Evolutionary conservation across 129 eudicot genomes (phyloP).

Genomic region (Apium graveolens): DNA sequence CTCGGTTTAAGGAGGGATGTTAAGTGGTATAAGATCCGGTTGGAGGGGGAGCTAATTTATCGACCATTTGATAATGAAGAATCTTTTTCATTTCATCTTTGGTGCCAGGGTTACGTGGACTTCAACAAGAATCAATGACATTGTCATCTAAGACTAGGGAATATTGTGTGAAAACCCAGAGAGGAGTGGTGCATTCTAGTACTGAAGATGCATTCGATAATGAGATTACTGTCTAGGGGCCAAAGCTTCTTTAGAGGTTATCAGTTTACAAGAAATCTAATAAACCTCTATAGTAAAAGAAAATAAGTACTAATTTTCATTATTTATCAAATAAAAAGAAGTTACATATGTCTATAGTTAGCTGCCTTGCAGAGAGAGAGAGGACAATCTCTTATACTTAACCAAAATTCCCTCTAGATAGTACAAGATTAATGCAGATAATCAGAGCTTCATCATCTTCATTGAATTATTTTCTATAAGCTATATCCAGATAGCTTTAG

Average conservation of each 20-base stretch:
- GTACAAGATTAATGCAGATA: neutral
- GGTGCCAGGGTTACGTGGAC: too few species aligned
- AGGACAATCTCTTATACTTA: neutral
- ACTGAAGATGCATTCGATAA: neutral
- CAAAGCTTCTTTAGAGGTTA: neutral
- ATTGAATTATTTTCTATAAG: slow-evolving; percentile 7
- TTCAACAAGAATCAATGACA: too few species aligned
- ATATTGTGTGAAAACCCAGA: too few species aligned
- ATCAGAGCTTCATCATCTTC: slow-evolving; percentile 8
- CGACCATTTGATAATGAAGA: too few species aligned
- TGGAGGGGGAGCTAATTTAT: too few species aligned
- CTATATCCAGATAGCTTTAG: slow-evolving; percentile 79
- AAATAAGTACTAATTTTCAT: neutral
- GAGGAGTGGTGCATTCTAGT: too few species aligned
- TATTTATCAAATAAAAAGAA: neutral
- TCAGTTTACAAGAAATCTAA: neutral
- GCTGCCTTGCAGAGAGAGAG: neutral
- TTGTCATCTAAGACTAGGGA: neutral
- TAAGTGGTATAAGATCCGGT: too few species aligned
- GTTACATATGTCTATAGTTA: neutral
- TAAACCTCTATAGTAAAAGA: neutral
- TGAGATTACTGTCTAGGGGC: neutral
- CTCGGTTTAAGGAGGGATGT: too few species aligned
- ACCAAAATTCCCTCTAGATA: neutral
- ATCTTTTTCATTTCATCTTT: too few species aligned